Percentiles rank a stretch among this genome's conserved stretches.
Evolutionary conservation across 1,284 basidiomycete species (phyloP).

Genomic region (Ganoderma sp.): DNA sequence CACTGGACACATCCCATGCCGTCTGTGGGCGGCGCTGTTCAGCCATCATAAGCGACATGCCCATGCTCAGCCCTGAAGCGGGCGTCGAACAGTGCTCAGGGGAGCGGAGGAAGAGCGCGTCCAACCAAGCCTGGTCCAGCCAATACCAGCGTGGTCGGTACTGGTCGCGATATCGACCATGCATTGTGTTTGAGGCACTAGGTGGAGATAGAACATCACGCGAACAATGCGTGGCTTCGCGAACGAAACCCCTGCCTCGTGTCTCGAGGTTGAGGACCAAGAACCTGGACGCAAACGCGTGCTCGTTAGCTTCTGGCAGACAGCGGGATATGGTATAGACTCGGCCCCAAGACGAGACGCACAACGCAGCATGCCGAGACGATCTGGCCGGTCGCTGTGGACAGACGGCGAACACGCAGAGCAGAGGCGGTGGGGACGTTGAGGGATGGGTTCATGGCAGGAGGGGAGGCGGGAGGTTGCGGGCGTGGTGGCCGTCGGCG

Average conservation of each 20-base stretch:
- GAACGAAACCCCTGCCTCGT: not conserved
- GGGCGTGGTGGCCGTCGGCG: not conserved
- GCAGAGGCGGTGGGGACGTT: not conserved
- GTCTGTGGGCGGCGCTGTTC: not conserved
- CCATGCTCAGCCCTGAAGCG: not conserved
- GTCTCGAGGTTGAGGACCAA: not conserved
- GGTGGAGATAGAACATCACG: constrained; percentile 5
- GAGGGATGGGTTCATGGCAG: not conserved
- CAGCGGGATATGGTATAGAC: not conserved
- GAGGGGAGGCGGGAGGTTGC: not conserved
- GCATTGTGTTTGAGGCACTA: not conserved
- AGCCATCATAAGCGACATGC: not conserved
- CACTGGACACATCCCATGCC: not conserved
- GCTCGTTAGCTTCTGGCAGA: not conserved
- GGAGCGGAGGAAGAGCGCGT: constrained; percentile 3
- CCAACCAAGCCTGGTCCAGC: not conserved
- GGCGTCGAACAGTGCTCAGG: not conserved
- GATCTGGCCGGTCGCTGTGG: not conserved
- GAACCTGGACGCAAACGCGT: constrained; percentile 2
- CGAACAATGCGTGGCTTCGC: not conserved
- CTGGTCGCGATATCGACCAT: constrained; percentile 8
- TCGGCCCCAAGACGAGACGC: not conserved
- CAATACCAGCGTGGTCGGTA: constrained; percentile 2
- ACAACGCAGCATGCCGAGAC: not conserved
- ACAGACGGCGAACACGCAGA: not conserved